Percentiles rank a stretch among this genome's conserved stretches.
Evolutionary conservation across 1,284 basidiomycete species (phyloP).

Genomic region (Sanghuangporus sanghuang): DNA sequence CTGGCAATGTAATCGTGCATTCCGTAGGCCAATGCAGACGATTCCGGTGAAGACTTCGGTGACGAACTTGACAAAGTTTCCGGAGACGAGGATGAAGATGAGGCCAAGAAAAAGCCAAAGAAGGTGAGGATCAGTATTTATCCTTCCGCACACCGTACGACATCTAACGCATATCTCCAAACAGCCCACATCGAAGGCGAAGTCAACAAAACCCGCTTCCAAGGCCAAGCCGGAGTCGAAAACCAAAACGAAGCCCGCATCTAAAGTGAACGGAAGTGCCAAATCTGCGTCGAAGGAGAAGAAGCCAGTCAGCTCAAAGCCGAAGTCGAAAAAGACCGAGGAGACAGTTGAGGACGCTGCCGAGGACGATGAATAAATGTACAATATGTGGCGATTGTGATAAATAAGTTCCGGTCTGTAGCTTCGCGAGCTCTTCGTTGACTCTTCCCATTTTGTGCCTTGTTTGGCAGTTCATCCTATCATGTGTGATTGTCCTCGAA

Average conservation of each 20-base stretch:
- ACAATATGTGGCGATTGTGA: not conserved
- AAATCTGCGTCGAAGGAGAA: slow-evolving; percentile 2
- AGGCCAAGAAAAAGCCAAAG: slow-evolving; percentile 41
- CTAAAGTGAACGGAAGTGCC: slow-evolving; percentile 9
- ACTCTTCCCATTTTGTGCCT: not conserved
- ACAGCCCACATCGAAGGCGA: not conserved
- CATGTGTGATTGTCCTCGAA: no score
- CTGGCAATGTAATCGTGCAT: not conserved
- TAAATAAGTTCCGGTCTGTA: not conserved
- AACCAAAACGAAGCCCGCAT: not conserved
- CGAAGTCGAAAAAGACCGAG: slow-evolving; percentile 9
- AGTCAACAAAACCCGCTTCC: not conserved
- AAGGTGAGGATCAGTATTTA: slow-evolving; percentile 17
- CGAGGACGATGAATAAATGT: slow-evolving; percentile 4
- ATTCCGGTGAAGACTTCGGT: slow-evolving; percentile 17
- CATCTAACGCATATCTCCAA: not conserved
- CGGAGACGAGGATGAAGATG: slow-evolving; percentile 15
- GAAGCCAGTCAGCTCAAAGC: slow-evolving; percentile 1
- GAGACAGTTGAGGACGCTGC: slow-evolving; percentile 3
- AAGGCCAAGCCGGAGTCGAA: slow-evolving; percentile 2
- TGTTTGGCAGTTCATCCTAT: not conserved
- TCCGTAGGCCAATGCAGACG: not conserved
- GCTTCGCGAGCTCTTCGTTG: not conserved
- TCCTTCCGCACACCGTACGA: not conserved
- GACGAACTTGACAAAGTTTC: slow-evolving; percentile 16